Evolutionary conservation across 2,329 filamentous ascomycete genomes (phyloP), one percentile per base, ranked within the genome.

Genomic region (Verticillium nonalfalfae): DNA sequence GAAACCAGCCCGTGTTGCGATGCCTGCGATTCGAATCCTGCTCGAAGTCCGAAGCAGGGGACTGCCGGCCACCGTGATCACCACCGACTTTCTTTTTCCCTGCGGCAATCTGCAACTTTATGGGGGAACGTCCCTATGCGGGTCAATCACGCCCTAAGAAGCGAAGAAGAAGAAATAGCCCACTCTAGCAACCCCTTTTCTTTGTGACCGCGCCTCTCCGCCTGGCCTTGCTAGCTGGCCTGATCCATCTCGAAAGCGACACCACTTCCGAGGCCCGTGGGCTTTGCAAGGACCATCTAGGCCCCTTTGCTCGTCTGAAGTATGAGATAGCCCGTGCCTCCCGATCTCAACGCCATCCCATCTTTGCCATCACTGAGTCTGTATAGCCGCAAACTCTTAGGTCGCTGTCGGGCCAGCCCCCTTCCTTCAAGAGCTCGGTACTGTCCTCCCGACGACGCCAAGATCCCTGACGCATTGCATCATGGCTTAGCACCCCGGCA

Each of bases 311-410:
- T 58, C 57, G 15, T 58, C 57, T 50, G 57, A 58, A 50, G 13
- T 15, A 21, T 5, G 26, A n/a, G n/a, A 34, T 38, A 2, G 11
- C 38, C 38, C 57, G 55, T 57, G 55, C 35, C 55, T n/a, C 33
- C 34, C 55, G 21, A 50, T 40, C 38, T 35, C 39, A 58, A 58
- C 57, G 57, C 57, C 57, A 58, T 58, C 57, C 57, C 38, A 34
- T 58, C 57, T 58, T 31, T 15, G 31, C 26, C 21, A 33, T 39
- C 36, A 13, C 7, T 39, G 7, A 40, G 4, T 31, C 39, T 21
- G 26, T 26, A 26, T 39, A 35, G 45, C 45, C 38, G 38, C 39
- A 11, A 31, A 35, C 18, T 9, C 55, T 57, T n/a, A n/a, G n/a
- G 14, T 58, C 35, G 18, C 36, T 33, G 35, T 21, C 18, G 13